A percentile compares a stretch with the other conserved stretches of the same genome.
phyloP scores from a whole-genome alignment of 768 basidiomycete genomes.

The Lyophyllum semitale region DNA sequence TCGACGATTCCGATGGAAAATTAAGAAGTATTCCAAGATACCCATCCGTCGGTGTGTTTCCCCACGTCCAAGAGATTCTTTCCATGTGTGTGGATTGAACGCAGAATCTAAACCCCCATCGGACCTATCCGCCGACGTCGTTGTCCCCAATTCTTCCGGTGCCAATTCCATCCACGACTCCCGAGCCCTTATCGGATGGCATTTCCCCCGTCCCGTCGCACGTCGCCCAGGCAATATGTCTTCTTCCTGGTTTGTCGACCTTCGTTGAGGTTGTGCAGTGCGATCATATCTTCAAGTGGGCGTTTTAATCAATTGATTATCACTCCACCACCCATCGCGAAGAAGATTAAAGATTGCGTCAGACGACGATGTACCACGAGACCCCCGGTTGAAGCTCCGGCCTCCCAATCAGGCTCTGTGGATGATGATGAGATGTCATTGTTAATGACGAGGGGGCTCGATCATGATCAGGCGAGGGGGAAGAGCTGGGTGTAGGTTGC shows the following conservation, averaged over 20 bases:
- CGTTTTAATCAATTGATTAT: slow-evolving; percentile 2
- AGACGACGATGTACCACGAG: neutral
- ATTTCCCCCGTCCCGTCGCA: neutral
- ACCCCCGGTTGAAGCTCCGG: slow-evolving; percentile 3
- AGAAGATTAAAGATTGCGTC: neutral
- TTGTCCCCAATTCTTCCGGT: neutral
- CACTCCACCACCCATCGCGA: neutral
- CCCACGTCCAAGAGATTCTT: neutral
- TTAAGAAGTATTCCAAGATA: neutral
- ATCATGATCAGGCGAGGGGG: slow-evolving; percentile 18
- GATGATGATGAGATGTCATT: neutral
- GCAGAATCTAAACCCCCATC: neutral
- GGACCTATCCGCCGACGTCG: neutral
- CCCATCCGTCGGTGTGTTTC: neutral
- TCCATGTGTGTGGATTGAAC: slow-evolving; percentile 1
- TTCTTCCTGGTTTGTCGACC: neutral
- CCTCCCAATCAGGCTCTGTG: neutral
- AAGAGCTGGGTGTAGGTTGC: neutral
- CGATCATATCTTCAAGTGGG: neutral
- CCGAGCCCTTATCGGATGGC: neutral
- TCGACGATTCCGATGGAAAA: slow-evolving; percentile 3
- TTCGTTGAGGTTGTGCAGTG: neutral
- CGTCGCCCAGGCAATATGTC: neutral
- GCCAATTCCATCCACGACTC: neutral
- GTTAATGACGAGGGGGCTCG: slow-evolving; percentile 15